Evolutionary conservation across 164 flowering plant genomes (phyloP).

Genomic region (Warburgia ugandensis): DNA sequence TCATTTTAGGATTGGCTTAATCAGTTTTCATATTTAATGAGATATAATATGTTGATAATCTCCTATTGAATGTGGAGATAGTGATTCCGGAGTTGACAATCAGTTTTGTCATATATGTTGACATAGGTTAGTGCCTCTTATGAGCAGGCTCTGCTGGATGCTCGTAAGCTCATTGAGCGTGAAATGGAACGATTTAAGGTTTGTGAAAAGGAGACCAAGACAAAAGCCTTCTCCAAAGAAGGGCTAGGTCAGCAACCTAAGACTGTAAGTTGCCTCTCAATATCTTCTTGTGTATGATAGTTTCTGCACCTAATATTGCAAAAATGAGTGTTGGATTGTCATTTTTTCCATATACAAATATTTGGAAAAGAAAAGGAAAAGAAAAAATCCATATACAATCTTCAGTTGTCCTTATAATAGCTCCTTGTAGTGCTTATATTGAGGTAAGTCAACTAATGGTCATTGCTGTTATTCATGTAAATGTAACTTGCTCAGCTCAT

Average conservation of each 20-base stretch:
- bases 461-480: too few species aligned
- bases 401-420: too few species aligned
- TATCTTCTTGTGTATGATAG: neutral
- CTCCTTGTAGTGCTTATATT: too few species aligned
- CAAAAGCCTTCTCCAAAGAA: conserved; percentile 99
- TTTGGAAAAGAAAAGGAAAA: too few species aligned
- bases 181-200: conserved; percentile 99
- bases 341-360: too few species aligned
- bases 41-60: too few species aligned
- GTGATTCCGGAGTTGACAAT: conserved; percentile 12
- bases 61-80: neutral
- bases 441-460: too few species aligned
- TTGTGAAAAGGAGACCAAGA: conserved; percentile 98
- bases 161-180: conserved; percentile 91
- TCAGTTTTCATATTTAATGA: neutral
- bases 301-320: neutral
- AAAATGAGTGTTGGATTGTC: too few species aligned
- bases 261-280: conserved; percentile 69
- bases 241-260: conserved; percentile 98
- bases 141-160: conserved; percentile 99
- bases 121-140: conserved; percentile 99
- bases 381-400: too few species aligned
- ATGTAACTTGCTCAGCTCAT: too few species aligned
- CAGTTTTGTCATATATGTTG: conserved; percentile 41
- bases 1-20: neutral